These are phyloP conservation scores for Agaricus bisporus DNA, from an alignment of 768 basidiomycete species.

Conservation along the genomic window DNA sequence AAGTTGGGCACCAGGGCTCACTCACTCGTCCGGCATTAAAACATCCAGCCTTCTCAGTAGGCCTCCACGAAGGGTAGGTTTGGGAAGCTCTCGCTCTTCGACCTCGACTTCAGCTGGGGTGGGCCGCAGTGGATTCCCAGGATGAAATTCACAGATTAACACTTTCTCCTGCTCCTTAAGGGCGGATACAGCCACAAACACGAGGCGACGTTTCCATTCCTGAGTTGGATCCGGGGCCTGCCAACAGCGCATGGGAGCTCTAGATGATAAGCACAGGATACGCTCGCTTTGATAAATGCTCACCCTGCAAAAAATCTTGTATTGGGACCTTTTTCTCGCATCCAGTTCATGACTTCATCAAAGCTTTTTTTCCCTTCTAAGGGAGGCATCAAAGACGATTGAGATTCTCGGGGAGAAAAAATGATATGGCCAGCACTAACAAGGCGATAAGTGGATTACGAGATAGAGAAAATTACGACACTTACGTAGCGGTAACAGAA, in stretches of 20 bases:
- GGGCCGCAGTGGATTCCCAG: neutral
- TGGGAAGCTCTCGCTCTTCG: neutral
- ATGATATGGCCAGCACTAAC: conserved; percentile 11
- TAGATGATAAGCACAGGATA: neutral
- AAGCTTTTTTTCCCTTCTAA: conserved; percentile 6
- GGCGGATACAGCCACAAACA: conserved; percentile 1
- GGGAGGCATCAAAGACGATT: conserved; percentile 2
- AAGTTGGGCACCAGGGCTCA: neutral
- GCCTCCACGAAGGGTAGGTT: neutral
- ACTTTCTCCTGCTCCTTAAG: neutral
- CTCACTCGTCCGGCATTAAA: conserved; percentile 11
- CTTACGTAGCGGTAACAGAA: conserved; percentile 9
- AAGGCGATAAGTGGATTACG: neutral
- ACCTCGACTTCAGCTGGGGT: neutral
- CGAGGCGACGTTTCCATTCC: conserved; percentile 5
- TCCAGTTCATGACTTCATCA: conserved; percentile 4
- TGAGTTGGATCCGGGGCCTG: conserved; percentile 3
- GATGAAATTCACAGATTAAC: conserved; percentile 6
- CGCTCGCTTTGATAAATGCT: neutral
- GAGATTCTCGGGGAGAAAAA: neutral
- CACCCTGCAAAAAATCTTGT: conserved; percentile 5
- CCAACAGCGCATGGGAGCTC: conserved; percentile 3
- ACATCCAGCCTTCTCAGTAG: conserved; percentile 3
- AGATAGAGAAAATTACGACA: neutral
- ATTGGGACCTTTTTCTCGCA: neutral